phyloP scores from a whole-genome alignment of 371 early-diverging fungal species.

The Globomyces sp. region DNA sequence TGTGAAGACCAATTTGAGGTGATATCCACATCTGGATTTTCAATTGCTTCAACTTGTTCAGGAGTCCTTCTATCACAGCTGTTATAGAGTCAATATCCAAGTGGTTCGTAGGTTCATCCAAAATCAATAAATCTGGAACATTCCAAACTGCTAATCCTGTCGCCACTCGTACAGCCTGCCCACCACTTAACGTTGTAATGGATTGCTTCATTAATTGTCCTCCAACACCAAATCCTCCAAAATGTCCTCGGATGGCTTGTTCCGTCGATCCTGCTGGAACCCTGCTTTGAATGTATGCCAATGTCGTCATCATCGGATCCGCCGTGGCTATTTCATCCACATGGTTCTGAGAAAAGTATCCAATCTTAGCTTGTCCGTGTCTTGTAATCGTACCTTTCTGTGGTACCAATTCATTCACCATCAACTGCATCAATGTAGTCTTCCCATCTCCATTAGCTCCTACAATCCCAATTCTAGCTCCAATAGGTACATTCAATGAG shows the following conservation, averaged over 20 bases:
- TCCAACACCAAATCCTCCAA: constrained; percentile 67
- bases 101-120: constrained; percentile 90
- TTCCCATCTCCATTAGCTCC: constrained; percentile 78
- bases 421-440: constrained; percentile 73
- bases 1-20: not conserved
- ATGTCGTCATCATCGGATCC: constrained; percentile 57
- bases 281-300: constrained; percentile 73
- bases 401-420: constrained; percentile 58
- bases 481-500: constrained; percentile 60
- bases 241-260: constrained; percentile 56
- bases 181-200: constrained; percentile 64
- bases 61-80: constrained; percentile 51
- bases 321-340: constrained; percentile 51
- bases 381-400: constrained; percentile 57
- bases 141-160: constrained; percentile 65
- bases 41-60: too few relatives aligned
- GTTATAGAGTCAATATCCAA: constrained; percentile 82
- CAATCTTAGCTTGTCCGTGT: constrained; percentile 60
- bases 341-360: constrained; percentile 81
- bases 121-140: constrained; percentile 70
- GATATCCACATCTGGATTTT: not conserved
- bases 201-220: constrained; percentile 53
- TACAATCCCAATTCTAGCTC: constrained; percentile 65
- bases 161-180: constrained; percentile 72
- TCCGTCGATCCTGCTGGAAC: constrained; percentile 52